Conservation (phyloP, 345 rosid genomes). For the Gossypium raimondii region DNA sequence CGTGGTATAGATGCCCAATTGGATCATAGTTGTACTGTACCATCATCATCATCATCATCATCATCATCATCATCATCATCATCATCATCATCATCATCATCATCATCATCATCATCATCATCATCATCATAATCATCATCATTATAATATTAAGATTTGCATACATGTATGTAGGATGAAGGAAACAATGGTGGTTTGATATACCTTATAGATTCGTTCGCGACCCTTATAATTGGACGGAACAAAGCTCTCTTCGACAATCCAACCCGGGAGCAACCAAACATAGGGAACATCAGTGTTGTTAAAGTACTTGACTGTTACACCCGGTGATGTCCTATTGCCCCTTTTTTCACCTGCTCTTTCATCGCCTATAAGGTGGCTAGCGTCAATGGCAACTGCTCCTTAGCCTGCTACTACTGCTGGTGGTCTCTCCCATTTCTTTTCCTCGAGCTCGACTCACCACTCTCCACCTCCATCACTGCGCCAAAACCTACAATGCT, state of each 20-base stretch:
- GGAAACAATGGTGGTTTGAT: not conserved
- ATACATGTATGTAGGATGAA: not conserved
- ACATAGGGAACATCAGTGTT: not conserved
- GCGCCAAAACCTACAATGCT: not conserved
- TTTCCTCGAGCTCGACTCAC: not conserved
- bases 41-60: not conserved
- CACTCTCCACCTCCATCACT: not conserved
- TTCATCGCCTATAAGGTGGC: not conserved
- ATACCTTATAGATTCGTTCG: constrained; percentile 9
- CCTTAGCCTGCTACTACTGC: not conserved
- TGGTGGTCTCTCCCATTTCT: too few relatives aligned
- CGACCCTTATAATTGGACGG: not conserved
- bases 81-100: not conserved
- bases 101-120: not conserved
- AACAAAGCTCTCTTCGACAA: constrained; percentile 12
- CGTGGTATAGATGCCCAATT: constrained; percentile 13
- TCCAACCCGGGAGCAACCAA: constrained; percentile 13
- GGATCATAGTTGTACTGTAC: constrained; percentile 27
- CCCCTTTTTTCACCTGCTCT: not conserved
- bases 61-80: not conserved
- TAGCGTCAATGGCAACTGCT: not conserved
- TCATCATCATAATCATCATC: not conserved
- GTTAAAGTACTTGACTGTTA: not conserved
- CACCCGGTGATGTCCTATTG: not conserved
- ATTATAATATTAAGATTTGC: not conserved